phyloP scores from a whole-genome alignment of 768 basidiomycete genomes.

The Kwoniella heveanensis region DNA sequence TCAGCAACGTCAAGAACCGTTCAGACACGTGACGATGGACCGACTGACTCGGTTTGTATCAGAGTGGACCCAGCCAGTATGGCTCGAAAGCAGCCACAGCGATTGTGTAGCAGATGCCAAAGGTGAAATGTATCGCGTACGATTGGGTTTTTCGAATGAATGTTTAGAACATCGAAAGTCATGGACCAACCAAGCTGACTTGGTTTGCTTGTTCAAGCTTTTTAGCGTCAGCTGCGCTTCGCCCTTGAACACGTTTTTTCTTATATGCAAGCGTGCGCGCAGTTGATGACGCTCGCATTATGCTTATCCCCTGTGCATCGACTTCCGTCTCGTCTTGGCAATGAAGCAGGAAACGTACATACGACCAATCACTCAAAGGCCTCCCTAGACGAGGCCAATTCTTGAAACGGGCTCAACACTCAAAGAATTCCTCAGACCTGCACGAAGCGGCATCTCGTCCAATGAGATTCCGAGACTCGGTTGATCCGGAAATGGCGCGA shows the following conservation, averaged over 20 bases:
- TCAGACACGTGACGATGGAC: no score
- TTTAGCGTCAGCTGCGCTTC: background rate
- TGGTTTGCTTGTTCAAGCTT: background rate
- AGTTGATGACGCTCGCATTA: background rate
- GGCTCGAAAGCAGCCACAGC: no score
- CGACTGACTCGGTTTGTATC: no score
- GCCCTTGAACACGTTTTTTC: no score
- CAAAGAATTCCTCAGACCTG: background rate
- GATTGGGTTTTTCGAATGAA: no score
- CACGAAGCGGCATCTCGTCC: background rate
- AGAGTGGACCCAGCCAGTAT: no score
- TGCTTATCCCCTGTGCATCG: background rate
- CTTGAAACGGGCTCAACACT: background rate
- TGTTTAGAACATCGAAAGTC: background rate
- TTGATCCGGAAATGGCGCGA: constrained; percentile 9
- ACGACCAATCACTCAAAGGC: constrained; percentile 16
- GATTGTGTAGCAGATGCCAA: no score
- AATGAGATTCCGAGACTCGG: background rate
- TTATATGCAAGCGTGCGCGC: no score
- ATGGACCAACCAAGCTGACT: background rate
- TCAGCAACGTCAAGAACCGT: no score
- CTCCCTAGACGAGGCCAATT: constrained; percentile 12
- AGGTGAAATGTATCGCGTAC: no score
- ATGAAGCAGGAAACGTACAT: background rate
- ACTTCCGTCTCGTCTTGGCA: background rate